A percentile compares a stretch with the other conserved stretches of the same genome.
Conservation (phyloP, 2,329 filamentous ascomycete species). For the Talaromyces sp. region DNA sequence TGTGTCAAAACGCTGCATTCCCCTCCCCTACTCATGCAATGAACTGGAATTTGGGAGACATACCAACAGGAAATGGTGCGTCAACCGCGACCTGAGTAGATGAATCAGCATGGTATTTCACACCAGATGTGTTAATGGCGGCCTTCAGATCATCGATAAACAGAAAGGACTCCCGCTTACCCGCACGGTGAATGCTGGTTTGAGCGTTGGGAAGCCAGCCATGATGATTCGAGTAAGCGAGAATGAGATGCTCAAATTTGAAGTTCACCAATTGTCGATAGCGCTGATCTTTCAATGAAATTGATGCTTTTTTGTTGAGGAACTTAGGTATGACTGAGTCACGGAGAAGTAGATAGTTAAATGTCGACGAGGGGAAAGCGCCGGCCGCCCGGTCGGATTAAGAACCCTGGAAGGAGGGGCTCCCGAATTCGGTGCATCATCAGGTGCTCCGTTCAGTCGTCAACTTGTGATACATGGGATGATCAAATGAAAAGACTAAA, state of each 20-base stretch:
- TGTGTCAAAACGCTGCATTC: neutral
- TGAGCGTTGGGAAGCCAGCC: slow-evolving; percentile 34
- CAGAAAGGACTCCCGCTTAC: slow-evolving; percentile 19
- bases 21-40: neutral
- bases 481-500: no score
- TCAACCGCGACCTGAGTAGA: slow-evolving; percentile 29
- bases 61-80: slow-evolving; percentile 29
- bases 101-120: neutral
- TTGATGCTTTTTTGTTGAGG: neutral
- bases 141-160: neutral
- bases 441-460: no score
- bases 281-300: neutral
- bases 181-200: slow-evolving; percentile 39
- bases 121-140: neutral
- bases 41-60: slow-evolving; percentile 3
- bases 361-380: no score
- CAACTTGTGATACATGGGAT: no score
- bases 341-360: neutral
- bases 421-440: no score
- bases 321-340: no score
- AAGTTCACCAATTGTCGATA: neutral
- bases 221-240: slow-evolving; percentile 20
- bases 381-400: no score
- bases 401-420: no score
- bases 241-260: neutral